phyloP scores from a whole-genome alignment of 805 yeast genomes.

The Starmerella potacharoeniae region DNA sequence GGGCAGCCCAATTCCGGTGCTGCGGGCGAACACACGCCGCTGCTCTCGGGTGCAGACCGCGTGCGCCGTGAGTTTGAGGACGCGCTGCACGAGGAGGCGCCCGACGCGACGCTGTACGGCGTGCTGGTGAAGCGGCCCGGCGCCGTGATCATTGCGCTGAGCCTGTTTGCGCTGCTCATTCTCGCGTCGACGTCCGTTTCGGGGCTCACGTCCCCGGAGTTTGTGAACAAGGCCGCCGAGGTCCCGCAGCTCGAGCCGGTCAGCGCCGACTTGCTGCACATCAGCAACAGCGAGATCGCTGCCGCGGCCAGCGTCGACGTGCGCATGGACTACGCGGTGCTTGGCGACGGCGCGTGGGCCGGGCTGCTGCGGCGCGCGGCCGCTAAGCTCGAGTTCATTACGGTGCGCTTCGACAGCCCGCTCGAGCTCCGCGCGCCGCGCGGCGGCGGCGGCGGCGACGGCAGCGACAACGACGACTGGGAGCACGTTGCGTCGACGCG shows the following conservation, averaged over 20 bases:
- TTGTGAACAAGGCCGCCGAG: background rate
- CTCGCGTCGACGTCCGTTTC: constrained; percentile 2
- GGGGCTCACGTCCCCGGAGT: background rate
- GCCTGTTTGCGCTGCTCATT: constrained; percentile 10
- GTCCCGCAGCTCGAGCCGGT: constrained; percentile 5
- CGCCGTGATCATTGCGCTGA: constrained; percentile 14
- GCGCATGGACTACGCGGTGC: constrained; percentile 6
- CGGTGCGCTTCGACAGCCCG: constrained; percentile 6
- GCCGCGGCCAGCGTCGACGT: background rate
- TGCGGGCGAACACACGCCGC: background rate
- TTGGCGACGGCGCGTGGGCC: background rate
- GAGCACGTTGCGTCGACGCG: constrained; percentile 1
- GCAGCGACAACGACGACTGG: constrained; percentile 1
- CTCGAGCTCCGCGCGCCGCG: background rate
- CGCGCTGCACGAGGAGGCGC: constrained; percentile 17
- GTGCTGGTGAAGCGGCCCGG: constrained; percentile 16
- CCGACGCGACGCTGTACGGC: constrained; percentile 7
- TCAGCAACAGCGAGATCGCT: constrained; percentile 1
- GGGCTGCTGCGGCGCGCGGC: background rate
- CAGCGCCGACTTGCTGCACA: constrained; percentile 1
- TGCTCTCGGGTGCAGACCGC: constrained; percentile 1
- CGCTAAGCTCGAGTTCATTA: constrained; percentile 3
- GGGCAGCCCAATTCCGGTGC: background rate
- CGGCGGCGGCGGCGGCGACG: background rate
- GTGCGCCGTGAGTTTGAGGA: constrained; percentile 16